Evolutionary conservation across 208 protist species (phyloP), one percentile per base, ranked within the genome.

Genomic region (Crithidia fasciculata): DNA sequence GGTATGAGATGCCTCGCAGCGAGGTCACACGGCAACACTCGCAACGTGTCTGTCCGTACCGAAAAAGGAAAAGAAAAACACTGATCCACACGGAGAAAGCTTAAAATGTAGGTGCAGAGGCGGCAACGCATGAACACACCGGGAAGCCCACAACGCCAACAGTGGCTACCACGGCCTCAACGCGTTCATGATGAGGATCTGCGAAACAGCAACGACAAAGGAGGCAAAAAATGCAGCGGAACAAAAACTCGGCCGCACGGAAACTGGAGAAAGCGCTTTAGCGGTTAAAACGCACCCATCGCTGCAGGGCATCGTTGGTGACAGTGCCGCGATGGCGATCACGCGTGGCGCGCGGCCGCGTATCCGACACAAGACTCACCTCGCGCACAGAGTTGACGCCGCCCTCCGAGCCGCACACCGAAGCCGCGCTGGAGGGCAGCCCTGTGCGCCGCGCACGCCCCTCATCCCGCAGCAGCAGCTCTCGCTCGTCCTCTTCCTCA

Each of bases 401-500:
- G 49, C 39, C 53, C 5, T 59, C 15, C 4, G 61, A 37, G n/a
- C 63, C n/a, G 12, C 36, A 80, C 53, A 47, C 19, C 5, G 56
- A 54, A 8, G 56, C 0, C 8, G 49, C 5, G 16, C 37, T 8
- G 0, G 56, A 53, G 8, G 4, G 12, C 0, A 65, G 28, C 5
- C 47, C 12, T 2, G 60, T 40, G 4, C 61, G 43, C 8, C 76
- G 62, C 0, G 18, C 6, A 6, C 43, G 5, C 5, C 15, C 45
- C 54, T 82, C 71, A 16, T 69, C 61, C 28, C 45, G 28, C 15
- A 18, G 12, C 1, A 90, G 9, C 6, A 83, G n/a, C 10, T 73
- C 61, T 2, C 82, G 72, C 62, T 76, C 67, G 65, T 90, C 82
- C 37, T 87, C 82, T 44, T 90, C 85, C n/a, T 82, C 72, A 18